Base-by-base conservation (phyloP, 192 early-diverging fungal genomes). In the Linderina pennispora region DNA sequence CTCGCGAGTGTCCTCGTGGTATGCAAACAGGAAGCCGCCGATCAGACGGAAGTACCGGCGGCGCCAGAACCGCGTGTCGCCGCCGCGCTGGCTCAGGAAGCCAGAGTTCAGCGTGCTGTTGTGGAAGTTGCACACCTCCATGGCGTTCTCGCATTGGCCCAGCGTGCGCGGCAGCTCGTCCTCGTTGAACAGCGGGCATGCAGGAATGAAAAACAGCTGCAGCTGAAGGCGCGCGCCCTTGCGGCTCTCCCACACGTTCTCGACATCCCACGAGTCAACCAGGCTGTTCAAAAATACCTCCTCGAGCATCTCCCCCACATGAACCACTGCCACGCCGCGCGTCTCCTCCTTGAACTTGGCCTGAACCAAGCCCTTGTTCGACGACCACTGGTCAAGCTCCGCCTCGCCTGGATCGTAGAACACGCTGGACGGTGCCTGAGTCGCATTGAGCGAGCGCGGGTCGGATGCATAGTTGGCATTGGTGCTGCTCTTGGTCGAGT, bases 11-110 rank as follows among this genome's bases (percentile, higher is more conserved):
- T 67, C 65, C 55, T 77, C 75, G 19, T 77, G 75, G 58, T 68
- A 77, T 0, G 75, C 75, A 47, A 77, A 62, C 39, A 77, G 44
- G 38, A 68, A 73, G 1, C 69, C 63, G 40, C 75, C 75, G 13
- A 69, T 65, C 15, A 72, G 65, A 20, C 64, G 45, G 40, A 73
- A 77, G 42, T 73, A 73, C 20, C 75, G 64, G 9, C 75, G 68
- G 1, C 75, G 75, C 75, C 75, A 77, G 57, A 77, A 77, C 9
- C 65, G 56, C 23, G 60, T 68, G n/a, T 72, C 75, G 32, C 70
- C 64, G 38, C 75, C 75, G 4, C 75, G 53, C 64, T 73, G 70
- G 64, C 69, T 65, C 53, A 77, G 63, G 24, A 53, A 77, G 13
- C 75, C 75, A 5, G 65, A 64, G 56, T 56, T 67, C 31, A 67